Evolutionary conservation across 257 asterid species (phyloP).

Genomic region (Leptodermis oblonga): DNA sequence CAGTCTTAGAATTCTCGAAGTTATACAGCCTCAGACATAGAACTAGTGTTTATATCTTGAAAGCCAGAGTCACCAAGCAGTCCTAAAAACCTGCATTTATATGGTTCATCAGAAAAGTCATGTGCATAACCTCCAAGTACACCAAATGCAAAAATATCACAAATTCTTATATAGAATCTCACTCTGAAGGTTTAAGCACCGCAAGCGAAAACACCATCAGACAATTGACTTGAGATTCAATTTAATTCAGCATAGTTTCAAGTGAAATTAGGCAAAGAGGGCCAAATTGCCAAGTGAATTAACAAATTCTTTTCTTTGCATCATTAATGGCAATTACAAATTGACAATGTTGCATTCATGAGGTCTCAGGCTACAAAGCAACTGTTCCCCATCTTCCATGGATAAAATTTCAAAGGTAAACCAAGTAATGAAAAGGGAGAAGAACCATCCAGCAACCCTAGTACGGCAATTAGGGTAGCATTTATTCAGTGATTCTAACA

Average conservation of each 20-base stretch:
- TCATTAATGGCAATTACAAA: not conserved
- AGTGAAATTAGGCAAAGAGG: not conserved
- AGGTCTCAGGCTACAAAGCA: not conserved
- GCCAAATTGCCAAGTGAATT: not conserved
- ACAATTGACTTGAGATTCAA: no score
- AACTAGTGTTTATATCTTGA: constrained; percentile 43
- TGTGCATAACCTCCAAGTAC: constrained; percentile 27
- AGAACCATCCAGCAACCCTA: not conserved
- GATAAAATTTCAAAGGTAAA: not conserved
- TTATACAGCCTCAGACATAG: constrained; percentile 47
- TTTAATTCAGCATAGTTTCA: not conserved
- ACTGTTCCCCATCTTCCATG: not conserved
- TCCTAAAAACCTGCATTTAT: constrained; percentile 74
- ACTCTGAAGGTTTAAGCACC: not conserved
- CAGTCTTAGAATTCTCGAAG: constrained; percentile 29
- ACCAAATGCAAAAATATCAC: not conserved
- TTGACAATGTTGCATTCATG: not conserved
- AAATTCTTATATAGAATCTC: not conserved
- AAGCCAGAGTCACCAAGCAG: constrained; percentile 59
- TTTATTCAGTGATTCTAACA: not conserved
- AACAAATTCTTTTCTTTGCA: not conserved
- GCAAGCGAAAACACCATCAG: not conserved
- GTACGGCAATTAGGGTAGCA: not conserved
- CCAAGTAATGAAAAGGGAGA: not conserved
- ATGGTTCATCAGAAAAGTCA: constrained; percentile 54